Base-by-base conservation (phyloP, 805 yeast species). In the Yarrowia yakushimensis region DNA sequence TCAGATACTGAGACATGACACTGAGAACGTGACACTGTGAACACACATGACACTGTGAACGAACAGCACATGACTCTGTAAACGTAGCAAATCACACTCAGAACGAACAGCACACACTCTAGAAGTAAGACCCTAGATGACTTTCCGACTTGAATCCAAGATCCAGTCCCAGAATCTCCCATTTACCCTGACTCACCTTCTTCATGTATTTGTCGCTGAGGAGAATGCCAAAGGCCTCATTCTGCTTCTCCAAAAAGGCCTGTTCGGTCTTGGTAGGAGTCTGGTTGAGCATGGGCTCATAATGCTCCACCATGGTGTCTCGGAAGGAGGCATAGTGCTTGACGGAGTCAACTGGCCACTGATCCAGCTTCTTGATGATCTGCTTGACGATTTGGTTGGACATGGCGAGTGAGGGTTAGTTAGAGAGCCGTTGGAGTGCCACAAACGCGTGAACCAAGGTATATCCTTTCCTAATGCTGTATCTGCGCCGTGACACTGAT, bases 121-220 rank as follows among this genome's bases (percentile, higher is more conserved):
- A n/a, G n/a, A n/a, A n/a, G n/a, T n/a, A n/a, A n/a, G n/a, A n/a
- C n/a, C n/a, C n/a, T n/a, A n/a, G n/a, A n/a, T n/a, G n/a, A n/a
- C n/a, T n/a, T n/a, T n/a, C n/a, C n/a, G n/a, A n/a, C n/a, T n/a
- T n/a, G n/a, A n/a, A n/a, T n/a, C n/a, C n/a, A n/a, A n/a, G n/a
- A n/a, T n/a, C n/a, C n/a, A n/a, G n/a, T n/a, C n/a, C n/a, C n/a
- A n/a, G n/a, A n/a, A n/a, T n/a, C n/a, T n/a, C n/a, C n/a, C n/a
- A n/a, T n/a, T n/a, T n/a, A n/a, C n/a, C 27, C 27, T 25, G 27
- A 25, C 61, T 55, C 61, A 55, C 61, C 48, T 55, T 55, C 39
- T 55, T 55, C 61, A 39, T 55, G 48, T 55, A 55, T 23, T 55
- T 55, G 48, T 55, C 48, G 39, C 48, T 31, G 31, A 55, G 61